Evolutionary conservation across 192 early-diverging fungal species (phyloP).

Genomic region (Coemansia sp.): DNA sequence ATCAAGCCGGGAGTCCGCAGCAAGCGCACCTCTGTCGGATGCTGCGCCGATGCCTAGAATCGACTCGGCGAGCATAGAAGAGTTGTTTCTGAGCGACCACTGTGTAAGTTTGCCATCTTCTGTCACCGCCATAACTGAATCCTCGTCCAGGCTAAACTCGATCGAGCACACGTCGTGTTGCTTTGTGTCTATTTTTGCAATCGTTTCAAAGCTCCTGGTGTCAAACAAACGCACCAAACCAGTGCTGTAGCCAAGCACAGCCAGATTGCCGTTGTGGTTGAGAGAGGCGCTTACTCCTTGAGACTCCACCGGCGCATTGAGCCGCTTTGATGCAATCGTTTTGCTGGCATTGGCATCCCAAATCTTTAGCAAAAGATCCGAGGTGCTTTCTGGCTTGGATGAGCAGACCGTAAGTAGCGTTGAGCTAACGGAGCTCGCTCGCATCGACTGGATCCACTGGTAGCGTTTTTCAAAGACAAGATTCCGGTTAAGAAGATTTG

Average conservation of each 20-base stretch:
- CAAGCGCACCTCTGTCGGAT: background rate
- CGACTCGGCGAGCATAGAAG: slow-evolving; percentile 45
- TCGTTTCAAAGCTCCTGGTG: slow-evolving; percentile 39
- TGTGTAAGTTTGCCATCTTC: slow-evolving; percentile 47
- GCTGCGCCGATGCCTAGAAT: slow-evolving; percentile 19
- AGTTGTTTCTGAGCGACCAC: slow-evolving; percentile 43
- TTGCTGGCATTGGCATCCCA: slow-evolving; percentile 47
- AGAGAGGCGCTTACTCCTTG: slow-evolving; percentile 45
- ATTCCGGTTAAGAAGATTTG: slow-evolving; percentile 44
- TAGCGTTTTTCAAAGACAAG: slow-evolving; percentile 24
- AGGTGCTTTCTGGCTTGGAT: slow-evolving; percentile 38
- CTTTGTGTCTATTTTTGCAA: slow-evolving; percentile 31
- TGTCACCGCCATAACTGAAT: slow-evolving; percentile 39
- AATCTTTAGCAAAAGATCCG: slow-evolving; percentile 32
- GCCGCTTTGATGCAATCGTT: slow-evolving; percentile 22
- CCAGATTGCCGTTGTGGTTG: slow-evolving; percentile 51
- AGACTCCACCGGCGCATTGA: slow-evolving; percentile 16
- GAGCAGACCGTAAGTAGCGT: slow-evolving; percentile 42
- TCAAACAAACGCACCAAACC: slow-evolving; percentile 39
- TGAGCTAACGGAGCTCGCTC: slow-evolving; percentile 33
- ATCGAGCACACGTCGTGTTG: slow-evolving; percentile 32
- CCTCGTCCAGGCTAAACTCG: slow-evolving; percentile 41
- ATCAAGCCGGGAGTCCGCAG: slow-evolving; percentile 35
- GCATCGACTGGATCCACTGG: slow-evolving; percentile 47
- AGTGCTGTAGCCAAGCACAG: slow-evolving; percentile 32